Base-by-base conservation (phyloP, 305 asterid species). In the Fraxinus paxiana region DNA sequence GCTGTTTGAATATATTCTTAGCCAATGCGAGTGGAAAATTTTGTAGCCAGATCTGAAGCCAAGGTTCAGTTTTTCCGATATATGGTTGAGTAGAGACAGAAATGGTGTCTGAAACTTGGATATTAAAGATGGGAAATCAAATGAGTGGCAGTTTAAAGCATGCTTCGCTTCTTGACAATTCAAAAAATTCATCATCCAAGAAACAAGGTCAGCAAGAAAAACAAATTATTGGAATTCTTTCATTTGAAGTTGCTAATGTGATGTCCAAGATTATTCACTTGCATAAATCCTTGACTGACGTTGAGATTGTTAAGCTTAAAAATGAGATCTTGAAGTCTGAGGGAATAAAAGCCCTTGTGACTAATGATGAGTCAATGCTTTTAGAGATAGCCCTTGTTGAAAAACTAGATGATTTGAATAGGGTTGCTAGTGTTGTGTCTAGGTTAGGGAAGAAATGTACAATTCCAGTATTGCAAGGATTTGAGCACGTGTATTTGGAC, bases 21-120 rank as follows among this genome's bases (percentile, higher is more conserved):
- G 17, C 73, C 35, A 75, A 75, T 41, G 75, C 38, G 8, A 33
- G 38, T 59, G 82, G 81, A 15, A 56, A 56, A 35, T 46, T 75
- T 74, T 37, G 76, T 17, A 77, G 81, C 84, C 84, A 84, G 90
- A 92, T 91, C 93, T 90, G 88, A 85, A 77, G 82, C 77, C 85
- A 73, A 80, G 15, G 22, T 12, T 79, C 79, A 46, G 79, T 30
- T 71, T 31, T 78, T 85, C 81, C 56, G 34, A 87, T 75, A 37
- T 75, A 72, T 76, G 26, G 37, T 35, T 38, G 84, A 61, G 63
- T 82, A 76, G 77, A 70, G 79, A 85, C 69, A 80, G 91, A 88
- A 72, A 93, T 96, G 98, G 99, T 92, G 92, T 94, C 96, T 1
- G 98, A 96, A 90, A 88, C 92, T 84, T 96, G 98, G 98, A 82